Conservation (phyloP, 345 rosid genomes). For the Geranium brycei region DNA sequence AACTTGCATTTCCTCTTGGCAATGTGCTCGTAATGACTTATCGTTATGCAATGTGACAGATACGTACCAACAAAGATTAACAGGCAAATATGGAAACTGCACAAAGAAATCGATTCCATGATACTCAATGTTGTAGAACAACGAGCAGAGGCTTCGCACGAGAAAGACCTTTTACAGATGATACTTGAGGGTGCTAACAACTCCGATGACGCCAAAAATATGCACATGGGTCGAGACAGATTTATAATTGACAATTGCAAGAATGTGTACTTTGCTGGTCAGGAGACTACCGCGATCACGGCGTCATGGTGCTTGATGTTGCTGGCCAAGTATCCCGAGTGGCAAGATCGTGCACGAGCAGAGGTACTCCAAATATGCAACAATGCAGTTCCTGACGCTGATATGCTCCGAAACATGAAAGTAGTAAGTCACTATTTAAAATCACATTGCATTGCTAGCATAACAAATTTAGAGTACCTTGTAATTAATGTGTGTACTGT, state of each 20-base stretch:
- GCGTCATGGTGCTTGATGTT: constrained; percentile 28
- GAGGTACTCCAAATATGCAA: constrained; percentile 19
- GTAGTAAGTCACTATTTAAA: constrained; percentile 13
- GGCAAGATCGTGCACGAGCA: constrained; percentile 34
- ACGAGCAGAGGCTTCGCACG: constrained; percentile 4
- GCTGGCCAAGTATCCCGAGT: constrained; percentile 28
- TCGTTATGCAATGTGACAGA: constrained; percentile 4
- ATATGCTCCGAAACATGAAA: constrained; percentile 19
- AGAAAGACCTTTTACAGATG: constrained; percentile 30
- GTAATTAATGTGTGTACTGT: not conserved
- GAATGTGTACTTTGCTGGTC: constrained; percentile 38
- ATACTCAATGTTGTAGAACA: constrained; percentile 19
- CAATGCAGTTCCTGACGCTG: constrained; percentile 10
- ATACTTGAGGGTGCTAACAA: constrained; percentile 20
- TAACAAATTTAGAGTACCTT: too few species aligned
- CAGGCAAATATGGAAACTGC: constrained; percentile 30
- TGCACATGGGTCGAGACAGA: constrained; percentile 13
- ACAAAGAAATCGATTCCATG: constrained; percentile 17
- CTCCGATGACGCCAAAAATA: constrained; percentile 1
- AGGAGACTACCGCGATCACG: constrained; percentile 28
- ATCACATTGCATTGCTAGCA: too few species aligned
- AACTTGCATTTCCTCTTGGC: too few species aligned
- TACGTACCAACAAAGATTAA: constrained; percentile 23
- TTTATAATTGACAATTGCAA: constrained; percentile 43
- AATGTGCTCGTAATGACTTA: too few species aligned